Evolutionary conservation across 495 filamentous ascomycete genomes (phyloP).

Genomic region (Lepidopterella palustris): DNA sequence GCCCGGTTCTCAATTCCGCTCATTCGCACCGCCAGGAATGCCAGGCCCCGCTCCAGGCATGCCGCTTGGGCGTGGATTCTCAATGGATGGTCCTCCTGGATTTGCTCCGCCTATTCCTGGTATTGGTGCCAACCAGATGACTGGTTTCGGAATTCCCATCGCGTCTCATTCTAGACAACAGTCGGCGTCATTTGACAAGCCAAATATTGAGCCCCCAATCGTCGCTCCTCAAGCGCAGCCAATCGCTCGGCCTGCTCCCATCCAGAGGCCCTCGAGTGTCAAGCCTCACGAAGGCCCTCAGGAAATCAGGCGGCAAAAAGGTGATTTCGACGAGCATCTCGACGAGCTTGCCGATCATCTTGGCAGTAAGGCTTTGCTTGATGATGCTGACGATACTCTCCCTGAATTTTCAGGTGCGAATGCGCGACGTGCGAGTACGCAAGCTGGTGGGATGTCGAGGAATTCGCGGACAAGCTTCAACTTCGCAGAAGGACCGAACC

Average conservation of each 20-base stretch:
- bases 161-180: constrained; percentile 54
- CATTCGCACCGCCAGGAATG: constrained; percentile 54
- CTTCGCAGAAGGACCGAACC: constrained; percentile 17
- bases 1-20: constrained; percentile 44
- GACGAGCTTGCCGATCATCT: constrained; percentile 77
- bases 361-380: constrained; percentile 90
- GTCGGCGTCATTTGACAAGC: constrained; percentile 53
- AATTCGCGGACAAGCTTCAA: constrained; percentile 31
- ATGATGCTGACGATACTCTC: constrained; percentile 58
- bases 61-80: constrained; percentile 58
- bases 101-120: constrained; percentile 44
- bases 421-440: constrained; percentile 30
- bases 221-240: constrained; percentile 47
- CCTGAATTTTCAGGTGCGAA: constrained; percentile 31
- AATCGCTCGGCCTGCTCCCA: constrained; percentile 75
- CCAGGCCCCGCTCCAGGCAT: constrained; percentile 43
- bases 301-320: constrained; percentile 36
- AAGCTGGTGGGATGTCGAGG: constrained; percentile 28
- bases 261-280: constrained; percentile 78
- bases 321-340: constrained; percentile 43
- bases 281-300: constrained; percentile 49
- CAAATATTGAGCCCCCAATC: constrained; percentile 19
- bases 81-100: constrained; percentile 52
- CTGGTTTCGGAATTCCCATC: constrained; percentile 33
- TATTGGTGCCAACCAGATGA: constrained; percentile 22